These are phyloP conservation scores for Acer campestre DNA, from an alignment of 345 rosid genomes.

Conservation along the genomic window DNA sequence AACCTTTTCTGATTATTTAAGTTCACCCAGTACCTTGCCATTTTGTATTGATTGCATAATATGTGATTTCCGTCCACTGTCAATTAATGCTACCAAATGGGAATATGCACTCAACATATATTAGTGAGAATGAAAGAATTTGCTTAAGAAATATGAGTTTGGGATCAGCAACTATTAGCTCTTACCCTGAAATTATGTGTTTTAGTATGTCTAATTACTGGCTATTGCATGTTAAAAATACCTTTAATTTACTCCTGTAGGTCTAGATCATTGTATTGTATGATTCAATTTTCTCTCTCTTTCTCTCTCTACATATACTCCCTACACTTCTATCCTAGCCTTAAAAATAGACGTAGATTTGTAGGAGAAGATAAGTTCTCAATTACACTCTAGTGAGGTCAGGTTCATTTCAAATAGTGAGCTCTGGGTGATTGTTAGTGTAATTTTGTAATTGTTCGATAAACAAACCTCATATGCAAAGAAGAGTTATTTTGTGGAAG, in stretches of 20 bases:
- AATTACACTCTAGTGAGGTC: no score
- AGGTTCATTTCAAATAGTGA: neutral
- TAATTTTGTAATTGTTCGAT: conserved; percentile 21
- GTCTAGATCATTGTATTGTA: neutral
- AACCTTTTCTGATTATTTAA: neutral
- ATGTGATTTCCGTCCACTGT: neutral
- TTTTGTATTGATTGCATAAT: neutral
- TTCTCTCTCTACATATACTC: neutral
- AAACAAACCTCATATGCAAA: conserved; percentile 46
- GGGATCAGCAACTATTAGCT: neutral
- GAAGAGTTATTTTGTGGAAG: conserved; percentile 66
- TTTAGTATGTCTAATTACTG: neutral
- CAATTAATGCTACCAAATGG: neutral
- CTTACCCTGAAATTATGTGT: neutral
- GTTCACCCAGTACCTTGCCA: neutral
- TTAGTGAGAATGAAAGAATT: neutral
- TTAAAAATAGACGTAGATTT: no score
- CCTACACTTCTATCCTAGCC: no score
- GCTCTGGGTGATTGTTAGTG: conserved; percentile 17
- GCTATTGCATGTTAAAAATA: neutral
- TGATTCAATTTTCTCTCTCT: neutral
- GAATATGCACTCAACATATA: neutral
- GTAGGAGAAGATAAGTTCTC: no score
- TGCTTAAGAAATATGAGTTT: conserved; percentile 5
- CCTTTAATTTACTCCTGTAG: neutral